Evolutionary conservation across 176 grass and related monocot species (phyloP).

Genomic region (Puccinellia tenuiflora): DNA sequence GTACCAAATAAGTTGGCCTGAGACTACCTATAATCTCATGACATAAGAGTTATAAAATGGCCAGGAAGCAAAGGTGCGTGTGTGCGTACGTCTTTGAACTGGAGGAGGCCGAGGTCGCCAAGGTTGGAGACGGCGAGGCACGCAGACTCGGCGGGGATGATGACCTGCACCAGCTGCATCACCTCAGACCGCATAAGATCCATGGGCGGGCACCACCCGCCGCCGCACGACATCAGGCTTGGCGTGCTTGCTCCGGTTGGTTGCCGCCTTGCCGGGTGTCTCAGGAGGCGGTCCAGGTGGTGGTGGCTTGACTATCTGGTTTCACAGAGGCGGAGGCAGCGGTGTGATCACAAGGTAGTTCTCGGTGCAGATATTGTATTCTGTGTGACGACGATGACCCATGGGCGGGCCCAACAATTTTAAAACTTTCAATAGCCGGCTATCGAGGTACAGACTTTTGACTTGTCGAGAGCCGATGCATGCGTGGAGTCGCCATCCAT

Average conservation of each 20-base stretch:
- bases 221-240: slow-evolving; percentile 17
- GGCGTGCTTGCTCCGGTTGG: background rate
- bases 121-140: slow-evolving; percentile 78
- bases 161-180: slow-evolving; percentile 97
- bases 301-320: background rate
- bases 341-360: too few species aligned
- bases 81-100: slow-evolving; percentile 83
- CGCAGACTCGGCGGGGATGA: slow-evolving; percentile 80
- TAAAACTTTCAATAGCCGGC: too few species aligned
- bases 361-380: too few species aligned
- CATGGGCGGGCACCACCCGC: slow-evolving; percentile 70
- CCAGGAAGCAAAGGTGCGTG: background rate
- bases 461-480: too few species aligned
- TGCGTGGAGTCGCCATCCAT: too few species aligned
- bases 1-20: too few species aligned
- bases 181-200: slow-evolving; percentile 99
- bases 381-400: too few species aligned
- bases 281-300: background rate
- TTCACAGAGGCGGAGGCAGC: background rate
- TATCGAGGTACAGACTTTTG: too few species aligned
- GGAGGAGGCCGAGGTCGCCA: slow-evolving; percentile 84
- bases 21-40: too few species aligned
- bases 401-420: too few species aligned
- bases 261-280: background rate
- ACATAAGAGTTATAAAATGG: too few species aligned